Evolutionary conservation across 1,139 yeast genomes (phyloP), one percentile per base, ranked within the genome.

Genomic region (Zygosaccharomyces sapae): DNA sequence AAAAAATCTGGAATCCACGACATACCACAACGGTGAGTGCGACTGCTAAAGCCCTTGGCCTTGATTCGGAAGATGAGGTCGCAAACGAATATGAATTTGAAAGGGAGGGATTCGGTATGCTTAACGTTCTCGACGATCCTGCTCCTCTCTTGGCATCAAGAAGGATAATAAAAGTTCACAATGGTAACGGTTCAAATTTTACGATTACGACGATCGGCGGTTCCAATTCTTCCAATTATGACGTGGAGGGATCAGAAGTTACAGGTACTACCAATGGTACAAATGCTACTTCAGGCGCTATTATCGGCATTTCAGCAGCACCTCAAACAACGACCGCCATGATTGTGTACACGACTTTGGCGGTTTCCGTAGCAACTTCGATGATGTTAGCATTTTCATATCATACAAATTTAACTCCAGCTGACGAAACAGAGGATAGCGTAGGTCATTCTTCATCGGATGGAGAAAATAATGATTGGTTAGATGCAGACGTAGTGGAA

Each of bases 381-480:
- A 36, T 44, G 33, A 44, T 49, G 24, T 34, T 47, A 33, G 48
- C 48, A 6, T 41, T 47, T 31, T 41, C 50, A 4, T 44, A 45
- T 25, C 38, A 37, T 18, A 29, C 46, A 5, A 38, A 30, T 19
- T 12, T 40, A 31, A 20, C 16, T 22, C 20, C 43, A 9, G 18
- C 29, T 19, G 37, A 19, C 12, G 25, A 25, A 19, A 16, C 29
- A 40, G 38, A 38, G 13, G 41, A 38, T n/a, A 38, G 33, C n/a
- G 18, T 16, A 7, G 41, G 30, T 16, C 16, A 13, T 38, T 27
- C 41, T 12, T 38, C 41, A 27, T 38, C 41, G 8, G 33, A 25
- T 9, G 46, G 39, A 4, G 46, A 46, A 10, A 19, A 31, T 29
- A 34, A 42, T 13, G 38, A 42, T 33, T 44, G 43, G 43, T 38